Evolutionary conservation across 805 yeast species (phyloP).

Genomic region (Sporopachydermia lactativora): DNA sequence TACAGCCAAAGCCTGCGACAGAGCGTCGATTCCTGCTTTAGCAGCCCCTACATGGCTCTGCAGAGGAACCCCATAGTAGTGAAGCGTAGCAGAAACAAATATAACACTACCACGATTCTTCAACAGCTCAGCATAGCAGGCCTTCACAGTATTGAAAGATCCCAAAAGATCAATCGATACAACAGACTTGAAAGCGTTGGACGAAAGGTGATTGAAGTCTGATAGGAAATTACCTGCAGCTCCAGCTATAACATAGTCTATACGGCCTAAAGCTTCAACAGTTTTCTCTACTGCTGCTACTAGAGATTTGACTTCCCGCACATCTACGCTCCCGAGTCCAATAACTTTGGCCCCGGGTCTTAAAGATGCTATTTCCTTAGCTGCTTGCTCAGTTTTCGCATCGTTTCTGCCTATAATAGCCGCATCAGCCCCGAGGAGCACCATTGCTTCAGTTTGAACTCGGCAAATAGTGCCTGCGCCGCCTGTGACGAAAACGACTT

Average conservation of each 20-base stretch:
- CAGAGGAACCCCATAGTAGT: conserved; percentile 78
- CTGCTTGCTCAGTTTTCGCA: conserved; percentile 52
- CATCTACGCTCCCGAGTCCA: conserved; percentile 65
- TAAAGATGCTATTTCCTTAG: conserved; percentile 44
- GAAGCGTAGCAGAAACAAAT: conserved; percentile 82
- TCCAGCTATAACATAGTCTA: conserved; percentile 84
- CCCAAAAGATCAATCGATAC: conserved; percentile 80
- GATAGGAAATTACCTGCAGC: conserved; percentile 91
- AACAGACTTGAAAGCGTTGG: conserved; percentile 84
- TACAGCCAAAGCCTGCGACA: conserved; percentile 71
- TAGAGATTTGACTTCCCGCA: conserved; percentile 51
- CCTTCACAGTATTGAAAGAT: conserved; percentile 81
- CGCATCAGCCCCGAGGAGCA: conserved; percentile 74
- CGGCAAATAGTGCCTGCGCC: conserved; percentile 96
- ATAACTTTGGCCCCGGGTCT: conserved; percentile 52
- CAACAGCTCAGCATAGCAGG: conserved; percentile 50
- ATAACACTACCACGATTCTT: conserved; percentile 56
- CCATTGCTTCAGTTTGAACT: conserved; percentile 77
- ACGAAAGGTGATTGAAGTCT: conserved; percentile 61
- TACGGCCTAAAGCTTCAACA: conserved; percentile 54
- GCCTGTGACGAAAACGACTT: conserved; percentile 86
- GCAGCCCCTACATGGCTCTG: conserved; percentile 92
- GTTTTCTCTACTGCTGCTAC: conserved; percentile 50
- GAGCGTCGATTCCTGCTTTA: conserved; percentile 88
- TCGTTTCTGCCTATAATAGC: conserved; percentile 70